A percentile compares a stretch with the other conserved stretches of the same genome.
Conservation (phyloP, 495 filamentous ascomycete genomes). For the Tuber brumale region DNA sequence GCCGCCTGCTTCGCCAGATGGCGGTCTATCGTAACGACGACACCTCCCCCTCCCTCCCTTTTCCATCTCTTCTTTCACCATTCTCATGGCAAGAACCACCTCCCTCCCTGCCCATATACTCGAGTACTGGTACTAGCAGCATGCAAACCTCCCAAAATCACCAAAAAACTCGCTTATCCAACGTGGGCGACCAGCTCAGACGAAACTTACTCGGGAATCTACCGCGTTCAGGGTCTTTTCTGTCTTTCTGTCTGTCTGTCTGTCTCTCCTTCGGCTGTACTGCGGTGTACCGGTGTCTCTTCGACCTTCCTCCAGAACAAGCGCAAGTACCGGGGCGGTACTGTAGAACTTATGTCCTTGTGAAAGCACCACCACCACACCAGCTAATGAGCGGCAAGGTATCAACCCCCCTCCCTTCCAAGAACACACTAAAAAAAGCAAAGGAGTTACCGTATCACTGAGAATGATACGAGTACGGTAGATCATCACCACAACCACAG, state of each 20-base stretch:
- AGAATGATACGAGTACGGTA: background rate
- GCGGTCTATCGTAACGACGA: background rate
- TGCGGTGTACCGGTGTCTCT: background rate
- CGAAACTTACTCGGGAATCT: background rate
- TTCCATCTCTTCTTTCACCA: background rate
- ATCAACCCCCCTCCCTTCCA: background rate
- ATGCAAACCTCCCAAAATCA: background rate
- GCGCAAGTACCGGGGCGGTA: background rate
- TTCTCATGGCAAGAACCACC: background rate
- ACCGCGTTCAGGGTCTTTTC: background rate
- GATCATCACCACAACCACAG: background rate
- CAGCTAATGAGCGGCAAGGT: background rate
- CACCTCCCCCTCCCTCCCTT: background rate
- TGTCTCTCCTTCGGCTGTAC: background rate
- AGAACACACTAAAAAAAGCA: background rate
- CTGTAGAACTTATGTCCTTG: constrained; percentile 5
- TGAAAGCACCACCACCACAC: background rate
- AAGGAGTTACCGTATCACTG: background rate
- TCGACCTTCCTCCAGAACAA: background rate
- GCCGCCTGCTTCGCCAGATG: background rate
- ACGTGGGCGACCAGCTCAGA: background rate
- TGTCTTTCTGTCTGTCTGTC: background rate
- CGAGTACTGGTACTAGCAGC: too few species aligned
- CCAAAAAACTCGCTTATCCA: constrained; percentile 2
- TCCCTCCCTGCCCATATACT: background rate